Evolutionary conservation across 2,329 filamentous ascomycete species (phyloP).

Genomic region (Fusarium pininemorale): DNA sequence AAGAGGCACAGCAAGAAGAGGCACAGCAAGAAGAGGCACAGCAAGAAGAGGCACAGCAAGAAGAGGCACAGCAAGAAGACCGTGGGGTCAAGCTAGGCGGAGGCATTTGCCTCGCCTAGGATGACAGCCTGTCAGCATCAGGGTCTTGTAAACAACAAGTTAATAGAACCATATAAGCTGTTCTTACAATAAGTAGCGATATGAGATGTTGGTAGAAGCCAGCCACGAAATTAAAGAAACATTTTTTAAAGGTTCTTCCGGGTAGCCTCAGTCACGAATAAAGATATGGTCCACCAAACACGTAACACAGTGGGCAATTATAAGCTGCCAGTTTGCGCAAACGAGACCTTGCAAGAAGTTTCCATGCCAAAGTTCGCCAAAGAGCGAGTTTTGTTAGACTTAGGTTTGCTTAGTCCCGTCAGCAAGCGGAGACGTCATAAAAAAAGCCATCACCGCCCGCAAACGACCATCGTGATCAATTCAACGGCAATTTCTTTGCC

Average conservation of each 20-base stretch:
- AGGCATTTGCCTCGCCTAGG: too few relatives aligned
- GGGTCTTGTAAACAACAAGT: neutral
- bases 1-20: too few relatives aligned
- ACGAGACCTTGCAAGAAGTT: neutral
- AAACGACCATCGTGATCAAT: neutral
- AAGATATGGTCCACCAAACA: neutral
- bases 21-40: too few relatives aligned
- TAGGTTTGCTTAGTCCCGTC: neutral
- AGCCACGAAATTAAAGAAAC: neutral
- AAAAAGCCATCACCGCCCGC: neutral
- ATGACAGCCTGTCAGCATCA: too few relatives aligned
- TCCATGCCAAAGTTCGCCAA: neutral
- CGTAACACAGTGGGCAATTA: neutral
- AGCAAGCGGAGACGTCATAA: neutral
- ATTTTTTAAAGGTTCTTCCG: neutral
- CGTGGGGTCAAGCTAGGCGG: too few relatives aligned
- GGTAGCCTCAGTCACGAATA: too few relatives aligned
- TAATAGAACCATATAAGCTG: accelerated
- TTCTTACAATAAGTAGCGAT: accelerated
- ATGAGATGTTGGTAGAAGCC: neutral
- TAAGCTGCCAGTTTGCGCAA: neutral
- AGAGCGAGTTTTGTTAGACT: neutral
- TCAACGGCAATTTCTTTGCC: neutral
- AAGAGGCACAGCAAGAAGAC: too few relatives aligned
- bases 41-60: too few relatives aligned